Evolutionary conservation across 2,329 filamentous ascomycete genomes (phyloP).

Genomic region (Dothidotthia symphoricarpi): DNA sequence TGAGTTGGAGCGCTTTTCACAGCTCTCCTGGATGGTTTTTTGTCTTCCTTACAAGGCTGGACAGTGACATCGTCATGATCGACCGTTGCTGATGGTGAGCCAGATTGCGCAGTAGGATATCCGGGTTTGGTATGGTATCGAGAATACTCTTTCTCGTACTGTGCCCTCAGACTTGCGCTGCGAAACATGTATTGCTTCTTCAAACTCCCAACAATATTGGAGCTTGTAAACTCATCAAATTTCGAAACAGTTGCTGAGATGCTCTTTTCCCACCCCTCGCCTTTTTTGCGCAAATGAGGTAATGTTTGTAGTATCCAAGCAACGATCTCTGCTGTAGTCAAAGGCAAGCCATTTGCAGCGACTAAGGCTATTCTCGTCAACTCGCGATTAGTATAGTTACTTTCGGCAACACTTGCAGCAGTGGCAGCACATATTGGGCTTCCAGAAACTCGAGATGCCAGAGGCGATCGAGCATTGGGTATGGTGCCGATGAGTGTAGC

Average conservation of each 20-base stretch:
- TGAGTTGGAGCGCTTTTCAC: too few relatives aligned
- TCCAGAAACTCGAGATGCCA: too few relatives aligned
- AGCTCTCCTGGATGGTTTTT: too few relatives aligned
- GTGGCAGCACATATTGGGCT: too few relatives aligned
- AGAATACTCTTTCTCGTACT: constrained; percentile 4
- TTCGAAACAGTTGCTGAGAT: constrained; percentile 11
- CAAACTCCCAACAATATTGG: background rate
- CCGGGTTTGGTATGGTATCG: background rate
- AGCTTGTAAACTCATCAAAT: constrained; percentile 11
- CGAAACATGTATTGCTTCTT: constrained; percentile 3
- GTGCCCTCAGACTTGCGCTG: background rate
- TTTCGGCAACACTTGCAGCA: too few relatives aligned
- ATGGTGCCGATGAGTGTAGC: too few relatives aligned
- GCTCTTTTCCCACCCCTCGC: constrained; percentile 14
- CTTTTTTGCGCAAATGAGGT: constrained; percentile 8
- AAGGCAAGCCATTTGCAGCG: constrained; percentile 8
- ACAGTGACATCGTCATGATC: background rate
- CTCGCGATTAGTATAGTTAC: constrained; percentile 5
- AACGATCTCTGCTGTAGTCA: constrained; percentile 10
- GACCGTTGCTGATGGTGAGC: background rate
- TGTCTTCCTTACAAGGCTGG: too few relatives aligned
- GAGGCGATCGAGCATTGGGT: too few relatives aligned
- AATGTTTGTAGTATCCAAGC: constrained; percentile 14
- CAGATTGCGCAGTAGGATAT: constrained; percentile 4
- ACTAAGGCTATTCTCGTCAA: constrained; percentile 14